phyloP scores from a whole-genome alignment of 805 yeast species.

The Pichia occidentalis region DNA sequence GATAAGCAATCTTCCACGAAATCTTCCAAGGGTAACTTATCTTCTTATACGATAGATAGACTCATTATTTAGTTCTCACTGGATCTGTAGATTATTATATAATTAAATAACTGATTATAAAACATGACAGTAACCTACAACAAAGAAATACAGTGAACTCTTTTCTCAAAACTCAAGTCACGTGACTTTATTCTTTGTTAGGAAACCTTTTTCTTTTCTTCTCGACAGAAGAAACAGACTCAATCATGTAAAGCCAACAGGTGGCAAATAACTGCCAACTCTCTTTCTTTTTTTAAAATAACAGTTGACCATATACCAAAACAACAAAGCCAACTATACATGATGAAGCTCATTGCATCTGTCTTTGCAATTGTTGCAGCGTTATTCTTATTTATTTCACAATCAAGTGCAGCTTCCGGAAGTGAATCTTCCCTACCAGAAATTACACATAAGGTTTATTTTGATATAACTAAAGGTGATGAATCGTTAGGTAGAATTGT shows the following conservation, averaged over 20 bases:
- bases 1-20: conserved; percentile 21
- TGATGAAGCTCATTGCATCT: conserved; percentile 23
- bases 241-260: too few relatives aligned
- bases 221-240: too few relatives aligned
- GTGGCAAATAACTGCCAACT: too few relatives aligned
- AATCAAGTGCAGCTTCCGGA: conserved; percentile 14
- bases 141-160: too few relatives aligned
- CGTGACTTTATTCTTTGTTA: too few relatives aligned
- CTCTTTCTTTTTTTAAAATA: too few relatives aligned
- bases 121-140: too few relatives aligned
- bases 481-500: conserved; percentile 72
- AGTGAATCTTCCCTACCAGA: conserved; percentile 38
- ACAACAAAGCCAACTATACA: conserved; percentile 1
- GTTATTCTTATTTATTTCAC: conserved; percentile 17
- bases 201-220: too few relatives aligned
- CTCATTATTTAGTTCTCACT: conserved; percentile 29
- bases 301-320: not conserved
- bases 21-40: conserved; percentile 36
- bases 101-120: too few relatives aligned
- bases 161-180: too few relatives aligned
- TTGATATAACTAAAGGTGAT: conserved; percentile 80
- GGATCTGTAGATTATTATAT: too few relatives aligned
- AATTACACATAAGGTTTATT: conserved; percentile 75
- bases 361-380: conserved; percentile 17
- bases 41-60: conserved; percentile 49